Percentiles rank a stretch among this genome's conserved stretches.
Evolutionary conservation across 805 yeast genomes (phyloP).

Genomic region (Candida quercuum): DNA sequence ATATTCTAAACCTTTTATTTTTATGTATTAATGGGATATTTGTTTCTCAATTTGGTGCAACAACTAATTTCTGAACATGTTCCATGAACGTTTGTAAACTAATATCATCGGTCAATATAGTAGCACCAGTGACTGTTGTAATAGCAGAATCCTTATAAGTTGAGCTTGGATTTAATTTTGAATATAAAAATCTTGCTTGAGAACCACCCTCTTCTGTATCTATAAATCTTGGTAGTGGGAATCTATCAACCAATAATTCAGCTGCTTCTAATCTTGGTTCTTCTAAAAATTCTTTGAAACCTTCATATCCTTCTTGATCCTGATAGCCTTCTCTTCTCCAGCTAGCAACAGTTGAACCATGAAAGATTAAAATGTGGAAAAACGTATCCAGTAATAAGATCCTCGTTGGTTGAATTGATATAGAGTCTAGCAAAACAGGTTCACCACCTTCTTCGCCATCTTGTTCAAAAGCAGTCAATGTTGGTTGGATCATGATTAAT

Average conservation of each 20-base stretch:
- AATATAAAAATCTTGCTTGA: conserved; percentile 93
- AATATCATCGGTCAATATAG: conserved; percentile 95
- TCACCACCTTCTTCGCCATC: conserved; percentile 70
- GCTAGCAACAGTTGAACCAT: conserved; percentile 89
- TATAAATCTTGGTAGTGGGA: conserved; percentile 96
- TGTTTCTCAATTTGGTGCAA: conserved; percentile 23
- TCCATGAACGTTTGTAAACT: conserved; percentile 92
- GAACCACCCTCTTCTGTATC: conserved; percentile 98
- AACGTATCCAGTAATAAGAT: conserved; percentile 90
- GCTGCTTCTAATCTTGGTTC: conserved; percentile 93
- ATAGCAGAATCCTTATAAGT: conserved; percentile 57
- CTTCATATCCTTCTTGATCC: conserved; percentile 83
- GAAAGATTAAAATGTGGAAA: conserved; percentile 93
- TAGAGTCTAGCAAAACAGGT: conserved; percentile 90
- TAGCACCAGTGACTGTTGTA: conserved; percentile 41
- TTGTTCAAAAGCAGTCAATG: conserved; percentile 64
- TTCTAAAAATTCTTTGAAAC: conserved; percentile 79
- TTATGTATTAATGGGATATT: conserved; percentile 13
- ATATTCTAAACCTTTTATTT: not conserved
- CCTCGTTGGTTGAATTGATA: conserved; percentile 83
- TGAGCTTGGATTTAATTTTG: conserved; percentile 91
- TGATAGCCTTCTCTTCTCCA: conserved; percentile 97
- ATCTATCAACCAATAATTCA: conserved; percentile 82
- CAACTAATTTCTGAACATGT: conserved; percentile 89
- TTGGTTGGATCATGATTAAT: conserved; percentile 95